Base-by-base conservation (phyloP, 225 moss, liverwort and hornwort genomes). In the Sphagnum contortum region DNA sequence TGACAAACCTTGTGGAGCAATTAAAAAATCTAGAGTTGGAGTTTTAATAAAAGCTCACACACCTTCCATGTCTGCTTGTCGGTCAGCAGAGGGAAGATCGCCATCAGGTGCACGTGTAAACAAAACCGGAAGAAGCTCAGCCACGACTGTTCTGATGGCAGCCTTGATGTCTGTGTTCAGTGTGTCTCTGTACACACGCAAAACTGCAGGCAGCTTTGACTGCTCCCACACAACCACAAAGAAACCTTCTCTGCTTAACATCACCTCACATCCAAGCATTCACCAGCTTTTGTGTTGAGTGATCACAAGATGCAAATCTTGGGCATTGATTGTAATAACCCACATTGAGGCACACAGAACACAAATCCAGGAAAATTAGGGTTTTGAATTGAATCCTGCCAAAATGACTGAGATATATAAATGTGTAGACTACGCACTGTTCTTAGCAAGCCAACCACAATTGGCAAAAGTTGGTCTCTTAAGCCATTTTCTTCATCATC, bases 121-220 rank as follows among this genome's bases (percentile, higher is more conserved):
- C 60, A 96, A 68, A 60, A 80, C 68, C 62, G 92, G 92, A 51
- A 96, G 96, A 69, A 96, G 80, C 73, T 96, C 96, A 49, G 96
- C 92, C 57, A 96, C 96, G 55, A 96, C 90, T 52, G 90, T 88
- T 80, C 92, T 96, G 67, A 96, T 92, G 49, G 96, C 90, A 72
- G 77, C 83, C 80, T 92, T 96, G 74, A 92, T 82, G 73, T 92
- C 92, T 63, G 81, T 72, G 53, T 84, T 87, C 63, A 96, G 74
- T 48, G 92, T 90, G 69, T 96, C 96, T 77, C 92, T 85, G 73
- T 96, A 92, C 60, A 90, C 83, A 79, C 96, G 88, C 75, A 96
- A 79, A 64, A 92, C 88, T 66, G 96, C 85, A 64, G 96, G 92
- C 72, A 96, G 80, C 78, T 96, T 96, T 69, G 96, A 92, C 96